Conservation (phyloP, 345 rosid genomes). For the Noccaea caerulescens region DNA sequence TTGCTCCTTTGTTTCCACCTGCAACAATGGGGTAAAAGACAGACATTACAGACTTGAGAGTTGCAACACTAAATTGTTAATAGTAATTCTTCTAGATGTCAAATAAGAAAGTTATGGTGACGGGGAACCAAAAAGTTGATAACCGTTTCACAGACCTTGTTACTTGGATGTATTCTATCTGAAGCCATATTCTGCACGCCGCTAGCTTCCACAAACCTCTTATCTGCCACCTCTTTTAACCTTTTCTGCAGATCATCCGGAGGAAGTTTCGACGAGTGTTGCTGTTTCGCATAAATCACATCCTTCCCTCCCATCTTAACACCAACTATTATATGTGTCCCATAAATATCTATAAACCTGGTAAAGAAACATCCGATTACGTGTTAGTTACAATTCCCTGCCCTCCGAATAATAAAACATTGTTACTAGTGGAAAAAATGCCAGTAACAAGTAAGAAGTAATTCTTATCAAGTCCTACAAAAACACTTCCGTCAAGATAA, state of each 20-base stretch:
- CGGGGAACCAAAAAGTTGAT: background rate
- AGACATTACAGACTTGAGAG: background rate
- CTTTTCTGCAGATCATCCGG: constrained; percentile 78
- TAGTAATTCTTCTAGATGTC: constrained; percentile 7
- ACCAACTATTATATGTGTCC: constrained; percentile 88
- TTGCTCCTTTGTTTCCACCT: constrained; percentile 83
- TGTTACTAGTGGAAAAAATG: background rate
- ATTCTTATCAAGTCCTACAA: background rate
- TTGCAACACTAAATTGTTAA: constrained; percentile 16
- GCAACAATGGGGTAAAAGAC: constrained; percentile 40
- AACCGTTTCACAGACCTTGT: constrained; percentile 39
- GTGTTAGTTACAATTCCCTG: background rate
- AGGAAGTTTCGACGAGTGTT: constrained; percentile 73
- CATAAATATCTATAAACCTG: constrained; percentile 84
- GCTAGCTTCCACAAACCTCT: constrained; percentile 66
- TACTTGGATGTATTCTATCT: constrained; percentile 27
- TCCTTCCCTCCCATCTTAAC: constrained; percentile 98
- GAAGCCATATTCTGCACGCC: constrained; percentile 48
- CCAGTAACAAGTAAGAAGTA: background rate
- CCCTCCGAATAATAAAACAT: background rate
- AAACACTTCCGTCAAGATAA: constrained; percentile 15
- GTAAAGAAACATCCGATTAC: constrained; percentile 24
- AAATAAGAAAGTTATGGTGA: background rate
- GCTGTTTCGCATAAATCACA: constrained; percentile 84
- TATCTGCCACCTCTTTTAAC: constrained; percentile 84